Conservation (phyloP, 208 protist species). For the Acanthamoeba rhysodes region DNA sequence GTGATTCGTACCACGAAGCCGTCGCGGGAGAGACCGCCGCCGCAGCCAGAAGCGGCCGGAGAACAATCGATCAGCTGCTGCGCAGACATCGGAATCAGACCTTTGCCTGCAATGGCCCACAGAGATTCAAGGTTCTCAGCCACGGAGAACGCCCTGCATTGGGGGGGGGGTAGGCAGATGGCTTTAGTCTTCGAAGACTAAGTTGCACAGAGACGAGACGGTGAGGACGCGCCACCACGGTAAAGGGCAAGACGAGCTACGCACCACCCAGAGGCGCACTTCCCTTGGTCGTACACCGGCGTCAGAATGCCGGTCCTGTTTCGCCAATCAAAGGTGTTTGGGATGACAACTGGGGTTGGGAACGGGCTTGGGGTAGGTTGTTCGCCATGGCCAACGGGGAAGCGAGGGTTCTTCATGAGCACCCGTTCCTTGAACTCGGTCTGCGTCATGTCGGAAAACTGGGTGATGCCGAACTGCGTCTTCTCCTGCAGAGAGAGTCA, state of each 20-base stretch:
- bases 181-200: too few species aligned
- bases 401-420: not conserved
- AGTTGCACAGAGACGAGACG: too few species aligned
- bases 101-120: not conserved
- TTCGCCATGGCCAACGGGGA: not conserved
- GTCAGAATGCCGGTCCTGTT: not conserved
- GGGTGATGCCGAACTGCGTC: not conserved
- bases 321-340: not conserved
- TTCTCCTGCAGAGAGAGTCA: not conserved
- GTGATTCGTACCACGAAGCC: not conserved
- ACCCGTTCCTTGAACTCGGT: not conserved
- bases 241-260: too few species aligned
- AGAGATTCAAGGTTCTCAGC: not conserved
- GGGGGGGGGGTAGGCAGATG: too few species aligned
- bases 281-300: not conserved
- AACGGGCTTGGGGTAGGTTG: not conserved
- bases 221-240: too few species aligned
- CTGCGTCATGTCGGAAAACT: not conserved
- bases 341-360: not conserved
- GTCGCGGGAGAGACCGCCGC: not conserved
- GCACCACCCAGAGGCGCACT: not conserved
- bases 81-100: not conserved
- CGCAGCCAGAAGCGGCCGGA: not conserved
- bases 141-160: not conserved
- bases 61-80: not conserved